phyloP scores from a whole-genome alignment of 2,329 filamentous ascomycete species.

The Arthrobotrys megalospora region DNA sequence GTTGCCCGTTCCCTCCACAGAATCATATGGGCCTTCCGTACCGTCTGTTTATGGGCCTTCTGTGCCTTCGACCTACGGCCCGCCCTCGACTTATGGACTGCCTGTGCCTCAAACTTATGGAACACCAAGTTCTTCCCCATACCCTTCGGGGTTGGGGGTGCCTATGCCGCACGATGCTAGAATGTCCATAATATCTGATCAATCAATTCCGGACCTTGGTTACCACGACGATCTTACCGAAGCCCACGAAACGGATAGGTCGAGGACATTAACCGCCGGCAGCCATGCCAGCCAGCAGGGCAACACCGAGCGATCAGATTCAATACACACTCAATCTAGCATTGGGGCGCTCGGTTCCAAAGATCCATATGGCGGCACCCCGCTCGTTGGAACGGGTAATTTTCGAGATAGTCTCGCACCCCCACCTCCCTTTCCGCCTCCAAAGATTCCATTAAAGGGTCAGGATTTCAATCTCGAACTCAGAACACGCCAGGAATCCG shows the following conservation, averaged over 20 bases:
- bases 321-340: conserved; percentile 41
- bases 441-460: conserved; percentile 34
- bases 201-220: conserved; percentile 35
- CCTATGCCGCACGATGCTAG: conserved; percentile 23
- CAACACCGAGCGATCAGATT: conserved; percentile 36
- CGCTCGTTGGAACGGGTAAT: background rate
- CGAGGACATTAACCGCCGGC: conserved; percentile 21
- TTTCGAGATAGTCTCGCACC: conserved; percentile 22
- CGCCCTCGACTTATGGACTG: conserved; percentile 34
- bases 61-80: conserved; percentile 27
- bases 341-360: conserved; percentile 40
- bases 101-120: conserved; percentile 42
- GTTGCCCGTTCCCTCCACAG: conserved; percentile 38
- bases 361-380: conserved; percentile 32
- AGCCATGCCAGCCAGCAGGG: conserved; percentile 7
- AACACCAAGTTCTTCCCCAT: conserved; percentile 18
- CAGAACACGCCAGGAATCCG: conserved; percentile 28
- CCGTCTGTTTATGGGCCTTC: conserved; percentile 39
- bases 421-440: conserved; percentile 22
- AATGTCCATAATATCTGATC: conserved; percentile 41
- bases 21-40: conserved; percentile 41
- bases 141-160: conserved; percentile 20
- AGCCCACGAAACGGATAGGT: conserved; percentile 1
- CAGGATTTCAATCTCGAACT: conserved; percentile 27
- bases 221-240: conserved; percentile 5